A percentile compares a stretch with the other conserved stretches of the same genome.
Evolutionary conservation across 2,329 filamentous ascomycete species (phyloP).

Genomic region (Fusarium irregulare): DNA sequence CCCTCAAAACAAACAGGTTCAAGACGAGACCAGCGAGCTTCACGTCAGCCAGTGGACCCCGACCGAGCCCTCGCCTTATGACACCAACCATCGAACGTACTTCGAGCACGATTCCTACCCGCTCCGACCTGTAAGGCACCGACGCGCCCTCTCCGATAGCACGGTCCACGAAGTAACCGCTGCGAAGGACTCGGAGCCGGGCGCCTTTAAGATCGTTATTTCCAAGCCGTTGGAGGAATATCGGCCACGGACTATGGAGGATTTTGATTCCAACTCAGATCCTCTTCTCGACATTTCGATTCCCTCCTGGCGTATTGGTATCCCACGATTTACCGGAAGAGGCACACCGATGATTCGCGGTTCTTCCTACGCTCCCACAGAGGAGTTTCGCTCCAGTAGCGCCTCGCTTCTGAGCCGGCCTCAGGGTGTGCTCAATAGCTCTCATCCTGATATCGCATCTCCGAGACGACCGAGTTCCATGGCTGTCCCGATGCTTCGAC

Average conservation of each 20-base stretch:
- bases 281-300: constrained; percentile 79
- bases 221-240: constrained; percentile 72
- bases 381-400: constrained; percentile 74
- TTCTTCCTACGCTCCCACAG: constrained; percentile 82
- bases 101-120: constrained; percentile 43
- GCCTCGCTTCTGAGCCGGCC: constrained; percentile 60
- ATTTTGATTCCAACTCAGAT: constrained; percentile 56
- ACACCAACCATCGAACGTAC: constrained; percentile 49
- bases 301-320: constrained; percentile 85
- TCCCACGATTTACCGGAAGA: constrained; percentile 79
- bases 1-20: constrained; percentile 44
- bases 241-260: constrained; percentile 72
- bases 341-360: constrained; percentile 83
- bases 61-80: constrained; percentile 53
- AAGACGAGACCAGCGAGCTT: constrained; percentile 45
- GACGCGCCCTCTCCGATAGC: constrained; percentile 80
- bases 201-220: constrained; percentile 83
- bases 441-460: constrained; percentile 43
- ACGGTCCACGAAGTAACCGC: constrained; percentile 73
- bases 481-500: constrained; percentile 52
- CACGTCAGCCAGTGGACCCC: constrained; percentile 57
- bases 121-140: constrained; percentile 55
- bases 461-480: constrained; percentile 54
- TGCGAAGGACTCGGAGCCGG: constrained; percentile 67
- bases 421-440: constrained; percentile 44